Base-by-base conservation (phyloP, 2,329 filamentous ascomycete species). In the Zasmidium citrigriseum region DNA sequence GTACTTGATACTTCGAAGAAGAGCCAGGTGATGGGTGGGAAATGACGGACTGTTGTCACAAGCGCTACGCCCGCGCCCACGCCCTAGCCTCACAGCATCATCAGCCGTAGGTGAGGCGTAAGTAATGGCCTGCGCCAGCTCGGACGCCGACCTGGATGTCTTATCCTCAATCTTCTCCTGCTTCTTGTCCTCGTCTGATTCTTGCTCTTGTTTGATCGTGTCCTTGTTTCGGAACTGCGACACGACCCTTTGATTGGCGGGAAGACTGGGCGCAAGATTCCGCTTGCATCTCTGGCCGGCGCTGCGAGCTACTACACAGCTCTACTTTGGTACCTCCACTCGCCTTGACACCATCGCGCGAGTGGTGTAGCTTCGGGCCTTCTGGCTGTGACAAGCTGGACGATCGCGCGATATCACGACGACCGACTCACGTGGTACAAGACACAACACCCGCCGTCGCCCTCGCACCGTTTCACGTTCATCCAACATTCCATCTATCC, bases 401-500 rank as follows among this genome's bases (percentile, higher is more conserved):
- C 16, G 46, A 56, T 56, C 54, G 46, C 46, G 29, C 46, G 21
- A 56, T 54, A 54, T 46, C 54, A 50, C 25, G 49, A 20, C 47
- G 22, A 9, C 16, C 34, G 29, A 29, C 24, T 46, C 46, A 47
- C 52, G 52, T 54, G 52, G 52, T 54, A 41, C 24, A 54, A 23
- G 23, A 45, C 10, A 9, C 5, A 41, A n/a, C 14, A 41, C 14
- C 34, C 14, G 34, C 12, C 34, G 7, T 41, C 34, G 14, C 34
- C 34, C 12, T 41, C 34, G 34, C 34, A 34, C 27, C 27, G 27
- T 34, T 7, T n/a, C n/a, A 14, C 9, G n/a, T 21, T 38, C 29
- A 44, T 38, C n/a, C 11, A 52, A 4, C 27, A 18, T 27, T 38
- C 9, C 34, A 41, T 7, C 27, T 29, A 14, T 41, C 34, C 20